These are phyloP conservation scores for Benincasa hispida DNA, from an alignment of 306 rosid genomes.

Conservation along the genomic window DNA sequence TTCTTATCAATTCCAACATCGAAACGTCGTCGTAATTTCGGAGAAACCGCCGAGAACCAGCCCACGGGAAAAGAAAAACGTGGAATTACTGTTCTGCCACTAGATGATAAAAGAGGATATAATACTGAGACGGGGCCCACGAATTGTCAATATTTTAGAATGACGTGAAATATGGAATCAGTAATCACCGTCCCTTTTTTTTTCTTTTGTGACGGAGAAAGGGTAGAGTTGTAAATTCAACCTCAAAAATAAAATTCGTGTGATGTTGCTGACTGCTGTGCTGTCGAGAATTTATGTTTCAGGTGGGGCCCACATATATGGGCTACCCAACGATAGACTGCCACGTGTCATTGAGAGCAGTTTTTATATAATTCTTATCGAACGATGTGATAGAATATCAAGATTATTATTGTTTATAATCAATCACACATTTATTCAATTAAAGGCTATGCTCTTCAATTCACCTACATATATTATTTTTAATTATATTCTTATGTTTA, in stretches of 20 bases:
- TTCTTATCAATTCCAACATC: background rate
- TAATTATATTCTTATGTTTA: too few relatives aligned
- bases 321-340: background rate
- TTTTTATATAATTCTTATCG: too few relatives aligned
- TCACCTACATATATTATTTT: too few relatives aligned
- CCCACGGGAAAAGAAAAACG: background rate
- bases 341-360: background rate
- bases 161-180: background rate
- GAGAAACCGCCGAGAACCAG: background rate
- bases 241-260: background rate
- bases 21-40: background rate
- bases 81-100: background rate
- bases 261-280: background rate
- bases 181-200: background rate
- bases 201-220: background rate
- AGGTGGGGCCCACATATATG: background rate
- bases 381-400: background rate
- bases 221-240: background rate
- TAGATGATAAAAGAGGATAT: too few relatives aligned
- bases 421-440: too few relatives aligned
- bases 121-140: too few relatives aligned
- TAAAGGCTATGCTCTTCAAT: too few relatives aligned
- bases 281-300: background rate
- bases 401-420: too few relatives aligned
- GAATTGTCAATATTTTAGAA: too few relatives aligned